phyloP scores from a whole-genome alignment of 768 basidiomycete genomes.

The Termitomyces sp. region DNA sequence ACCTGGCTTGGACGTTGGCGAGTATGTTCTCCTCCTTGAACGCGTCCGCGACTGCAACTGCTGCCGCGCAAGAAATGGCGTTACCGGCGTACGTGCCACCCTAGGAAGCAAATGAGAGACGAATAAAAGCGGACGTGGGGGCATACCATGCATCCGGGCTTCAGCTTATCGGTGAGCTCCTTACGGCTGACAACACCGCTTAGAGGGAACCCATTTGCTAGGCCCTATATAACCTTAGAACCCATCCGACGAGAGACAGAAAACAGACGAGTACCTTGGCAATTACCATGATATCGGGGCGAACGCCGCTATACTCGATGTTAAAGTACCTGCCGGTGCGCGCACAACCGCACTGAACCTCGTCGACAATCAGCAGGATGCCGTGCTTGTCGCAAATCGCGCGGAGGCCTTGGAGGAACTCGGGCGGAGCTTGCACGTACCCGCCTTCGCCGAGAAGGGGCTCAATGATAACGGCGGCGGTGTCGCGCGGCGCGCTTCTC shows the following conservation, averaged over 20 bases:
- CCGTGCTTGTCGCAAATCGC: slow-evolving; percentile 83
- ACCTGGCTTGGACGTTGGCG: slow-evolving; percentile 74
- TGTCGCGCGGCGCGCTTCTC: slow-evolving; percentile 79
- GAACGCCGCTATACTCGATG: slow-evolving; percentile 79
- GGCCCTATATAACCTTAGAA: slow-evolving; percentile 40
- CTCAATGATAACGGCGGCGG: slow-evolving; percentile 91
- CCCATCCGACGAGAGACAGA: neutral
- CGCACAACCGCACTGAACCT: slow-evolving; percentile 89
- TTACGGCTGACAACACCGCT: slow-evolving; percentile 79
- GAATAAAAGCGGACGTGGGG: neutral
- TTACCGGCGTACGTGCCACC: slow-evolving; percentile 93
- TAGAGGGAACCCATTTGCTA: slow-evolving; percentile 92
- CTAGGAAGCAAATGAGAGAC: slow-evolving; percentile 24
- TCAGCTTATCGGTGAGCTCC: slow-evolving; percentile 75
- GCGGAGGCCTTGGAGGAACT: slow-evolving; percentile 77
- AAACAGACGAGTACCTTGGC: slow-evolving; percentile 63
- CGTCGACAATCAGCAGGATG: slow-evolving; percentile 81
- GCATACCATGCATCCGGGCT: slow-evolving; percentile 74
- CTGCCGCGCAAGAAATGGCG: slow-evolving; percentile 89
- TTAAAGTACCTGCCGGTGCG: slow-evolving; percentile 80
- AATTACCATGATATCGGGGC: slow-evolving; percentile 83
- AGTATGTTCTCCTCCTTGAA: slow-evolving; percentile 80
- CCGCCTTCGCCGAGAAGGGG: slow-evolving; percentile 95
- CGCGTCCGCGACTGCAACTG: slow-evolving; percentile 75
- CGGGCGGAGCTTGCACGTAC: slow-evolving; percentile 82